Evolutionary conservation across 2,329 filamentous ascomycete genomes (phyloP).

Genomic region (Xylariomycetidae sp.): DNA sequence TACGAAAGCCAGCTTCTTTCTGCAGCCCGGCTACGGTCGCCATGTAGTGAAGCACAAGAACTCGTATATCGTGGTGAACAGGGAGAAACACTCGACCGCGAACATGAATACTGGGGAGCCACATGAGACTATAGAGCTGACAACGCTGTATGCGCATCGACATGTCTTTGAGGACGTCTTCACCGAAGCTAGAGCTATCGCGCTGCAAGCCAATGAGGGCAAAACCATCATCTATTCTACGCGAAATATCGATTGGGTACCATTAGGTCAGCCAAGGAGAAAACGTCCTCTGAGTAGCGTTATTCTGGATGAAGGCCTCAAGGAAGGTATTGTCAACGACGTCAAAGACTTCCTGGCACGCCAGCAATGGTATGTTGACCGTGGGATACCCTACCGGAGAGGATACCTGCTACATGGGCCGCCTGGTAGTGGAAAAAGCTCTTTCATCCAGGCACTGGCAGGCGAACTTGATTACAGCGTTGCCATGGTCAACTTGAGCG

Average conservation of each 20-base stretch:
- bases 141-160: conserved; percentile 83
- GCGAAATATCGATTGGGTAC: conserved; percentile 77
- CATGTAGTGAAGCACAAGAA: conserved; percentile 84
- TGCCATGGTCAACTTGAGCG: conserved; percentile 85
- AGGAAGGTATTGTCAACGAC: conserved; percentile 74
- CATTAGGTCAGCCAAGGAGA: conserved; percentile 76
- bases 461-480: conserved; percentile 91
- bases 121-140: conserved; percentile 90
- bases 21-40: conserved; percentile 86
- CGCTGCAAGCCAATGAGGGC: conserved; percentile 75
- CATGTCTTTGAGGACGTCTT: conserved; percentile 90
- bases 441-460: conserved; percentile 91
- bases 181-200: conserved; percentile 76
- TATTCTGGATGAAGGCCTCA: conserved; percentile 81
- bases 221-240: conserved; percentile 91
- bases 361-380: conserved; percentile 84
- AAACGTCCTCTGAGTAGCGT: conserved; percentile 89
- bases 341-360: conserved; percentile 76
- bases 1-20: conserved; percentile 73
- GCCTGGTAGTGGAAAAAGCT: conserved; percentile 88
- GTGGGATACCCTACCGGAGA: conserved; percentile 88
- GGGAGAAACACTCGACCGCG: conserved; percentile 79
- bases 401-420: conserved; percentile 88
- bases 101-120: conserved; percentile 80
- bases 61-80: conserved; percentile 81